Conservation (phyloP, 441 rosid genomes). For the Pelargonium citronellum region DNA sequence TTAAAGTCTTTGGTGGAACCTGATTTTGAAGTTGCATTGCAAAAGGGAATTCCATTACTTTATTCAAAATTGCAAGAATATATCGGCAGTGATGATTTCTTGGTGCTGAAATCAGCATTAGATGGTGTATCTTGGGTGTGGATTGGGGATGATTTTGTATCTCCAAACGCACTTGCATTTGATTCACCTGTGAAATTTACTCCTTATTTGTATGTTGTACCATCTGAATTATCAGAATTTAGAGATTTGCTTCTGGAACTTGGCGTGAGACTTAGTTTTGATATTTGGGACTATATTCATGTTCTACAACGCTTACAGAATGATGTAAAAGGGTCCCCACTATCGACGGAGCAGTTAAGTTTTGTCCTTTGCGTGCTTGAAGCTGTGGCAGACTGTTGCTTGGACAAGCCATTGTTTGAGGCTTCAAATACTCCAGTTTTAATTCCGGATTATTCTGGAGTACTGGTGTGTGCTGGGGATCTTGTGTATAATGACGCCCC, state of each 20-base stretch:
- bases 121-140: slow-evolving; percentile 87
- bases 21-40: slow-evolving; percentile 55
- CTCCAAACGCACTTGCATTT: slow-evolving; percentile 82
- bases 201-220: slow-evolving; percentile 95
- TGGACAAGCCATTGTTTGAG: slow-evolving; percentile 48
- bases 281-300: slow-evolving; percentile 68
- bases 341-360: slow-evolving; percentile 66
- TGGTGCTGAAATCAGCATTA: slow-evolving; percentile 55
- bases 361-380: slow-evolving; percentile 85
- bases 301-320: slow-evolving; percentile 65
- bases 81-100: slow-evolving; percentile 60
- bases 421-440: slow-evolving; percentile 49
- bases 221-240: slow-evolving; percentile 85
- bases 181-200: slow-evolving; percentile 96
- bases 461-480: slow-evolving; percentile 56
- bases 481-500: slow-evolving; percentile 97
- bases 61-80: slow-evolving; percentile 66
- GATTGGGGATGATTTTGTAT: slow-evolving; percentile 93
- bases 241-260: slow-evolving; percentile 72
- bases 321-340: slow-evolving; percentile 56
- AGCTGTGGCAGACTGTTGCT: slow-evolving; percentile 72
- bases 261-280: slow-evolving; percentile 85
- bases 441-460: slow-evolving; percentile 73
- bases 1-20: slow-evolving; percentile 43
- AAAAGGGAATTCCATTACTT: slow-evolving; percentile 58